phyloP scores from a whole-genome alignment of 495 filamentous ascomycete species.

The Annulohypoxylon stygium region DNA sequence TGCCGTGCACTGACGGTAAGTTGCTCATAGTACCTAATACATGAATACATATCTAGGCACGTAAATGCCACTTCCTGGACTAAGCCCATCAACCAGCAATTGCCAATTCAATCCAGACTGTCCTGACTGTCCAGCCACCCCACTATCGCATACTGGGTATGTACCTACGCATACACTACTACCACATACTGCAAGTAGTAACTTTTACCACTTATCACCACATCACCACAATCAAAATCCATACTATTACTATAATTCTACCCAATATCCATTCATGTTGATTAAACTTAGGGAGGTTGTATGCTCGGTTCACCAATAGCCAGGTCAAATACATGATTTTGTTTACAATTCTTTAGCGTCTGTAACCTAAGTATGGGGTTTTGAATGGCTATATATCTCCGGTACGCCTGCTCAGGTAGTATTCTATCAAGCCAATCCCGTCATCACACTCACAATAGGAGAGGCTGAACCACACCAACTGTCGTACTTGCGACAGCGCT shows the following conservation, averaged over 20 bases:
- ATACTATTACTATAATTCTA: constrained; percentile 27
- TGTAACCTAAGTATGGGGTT: constrained; percentile 33
- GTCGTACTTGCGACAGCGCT: constrained; percentile 27
- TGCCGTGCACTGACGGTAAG: constrained; percentile 36
- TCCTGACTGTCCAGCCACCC: constrained; percentile 19
- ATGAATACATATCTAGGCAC: not conserved
- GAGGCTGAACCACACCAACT: constrained; percentile 37
- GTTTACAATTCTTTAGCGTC: constrained; percentile 48
- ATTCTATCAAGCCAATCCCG: constrained; percentile 39
- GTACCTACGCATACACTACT: not conserved
- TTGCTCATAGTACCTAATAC: constrained; percentile 26
- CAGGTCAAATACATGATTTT: constrained; percentile 33
- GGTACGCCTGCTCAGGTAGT: constrained; percentile 35
- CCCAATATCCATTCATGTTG: constrained; percentile 49
- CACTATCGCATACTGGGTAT: constrained; percentile 9
- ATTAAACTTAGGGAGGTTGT: constrained; percentile 16
- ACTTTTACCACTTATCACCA: constrained; percentile 9
- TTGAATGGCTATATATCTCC: constrained; percentile 45
- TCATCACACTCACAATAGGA: constrained; percentile 30
- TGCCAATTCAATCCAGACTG: constrained; percentile 1
- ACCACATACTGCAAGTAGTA: constrained; percentile 18
- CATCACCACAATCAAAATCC: constrained; percentile 1
- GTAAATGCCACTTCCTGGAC: not conserved
- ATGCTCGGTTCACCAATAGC: constrained; percentile 45
- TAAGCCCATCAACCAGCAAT: constrained; percentile 7